A percentile compares a stretch with the other conserved stretches of the same genome.
Evolutionary conservation across 2,329 filamentous ascomycete genomes (phyloP).

Genomic region (Lasiodiplodia sp.): DNA sequence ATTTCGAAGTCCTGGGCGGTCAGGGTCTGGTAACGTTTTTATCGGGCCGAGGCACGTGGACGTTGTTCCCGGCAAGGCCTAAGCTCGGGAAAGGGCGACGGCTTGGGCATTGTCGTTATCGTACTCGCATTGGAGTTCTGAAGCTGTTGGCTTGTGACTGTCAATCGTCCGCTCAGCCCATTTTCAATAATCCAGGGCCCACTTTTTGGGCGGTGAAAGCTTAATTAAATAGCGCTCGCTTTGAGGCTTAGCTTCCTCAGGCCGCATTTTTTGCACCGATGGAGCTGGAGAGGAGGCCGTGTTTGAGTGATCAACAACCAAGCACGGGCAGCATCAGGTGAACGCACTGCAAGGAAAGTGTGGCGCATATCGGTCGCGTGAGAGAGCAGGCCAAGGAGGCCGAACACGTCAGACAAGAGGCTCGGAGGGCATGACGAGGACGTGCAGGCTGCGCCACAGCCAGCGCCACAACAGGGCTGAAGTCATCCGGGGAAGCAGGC

Average conservation of each 20-base stretch:
- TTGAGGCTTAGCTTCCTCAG: neutral
- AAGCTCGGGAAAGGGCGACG: neutral
- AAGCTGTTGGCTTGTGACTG: neutral
- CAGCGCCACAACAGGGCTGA: slow-evolving; percentile 18
- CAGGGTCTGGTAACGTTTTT: neutral
- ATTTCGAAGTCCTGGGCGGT: neutral
- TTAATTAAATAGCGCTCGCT: neutral
- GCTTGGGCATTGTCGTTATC: too few relatives aligned
- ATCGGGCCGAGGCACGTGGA: neutral
- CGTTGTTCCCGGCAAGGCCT: neutral
- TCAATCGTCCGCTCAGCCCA: neutral
- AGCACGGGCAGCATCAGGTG: neutral
- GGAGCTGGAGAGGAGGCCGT: neutral
- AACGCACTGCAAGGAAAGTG: neutral
- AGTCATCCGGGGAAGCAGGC: slow-evolving; percentile 4
- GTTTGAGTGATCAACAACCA: neutral
- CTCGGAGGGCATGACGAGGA: slow-evolving; percentile 5
- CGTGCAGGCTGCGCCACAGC: slow-evolving; percentile 4
- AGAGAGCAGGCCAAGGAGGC: slow-evolving; percentile 1
- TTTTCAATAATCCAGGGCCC: neutral
- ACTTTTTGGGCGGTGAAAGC: neutral
- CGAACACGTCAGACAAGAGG: slow-evolving; percentile 19
- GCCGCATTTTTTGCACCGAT: neutral
- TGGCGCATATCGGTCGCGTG: slow-evolving; percentile 7
- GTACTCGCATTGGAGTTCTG: too few relatives aligned